Base-by-base conservation (phyloP, 768 basidiomycete species). In the Suillus weaverae region DNA sequence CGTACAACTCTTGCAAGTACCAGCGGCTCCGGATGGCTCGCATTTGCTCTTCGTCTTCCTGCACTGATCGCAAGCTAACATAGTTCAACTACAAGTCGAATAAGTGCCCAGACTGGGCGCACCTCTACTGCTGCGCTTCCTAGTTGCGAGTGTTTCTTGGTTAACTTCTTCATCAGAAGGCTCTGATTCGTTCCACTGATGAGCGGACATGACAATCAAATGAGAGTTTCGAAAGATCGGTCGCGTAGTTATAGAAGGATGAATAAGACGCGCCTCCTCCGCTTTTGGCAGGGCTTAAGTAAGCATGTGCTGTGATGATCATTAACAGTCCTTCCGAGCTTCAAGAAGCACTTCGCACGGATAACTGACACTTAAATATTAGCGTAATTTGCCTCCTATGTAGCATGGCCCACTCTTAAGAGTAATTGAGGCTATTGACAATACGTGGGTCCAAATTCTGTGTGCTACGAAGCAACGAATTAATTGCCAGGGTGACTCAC, bases 11-110 rank as follows among this genome's bases (percentile, higher is more conserved):
- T 85, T 90, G 77, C 86, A 92, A 26, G 79, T 77, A 20, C 79
- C 79, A 22, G 84, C 83, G 6, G 80, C 80, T 4, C 60, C 68
- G 39, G 77, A 79, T 55, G 86, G 84, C 71, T 93, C 91, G 72
- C 93, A 94, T 74, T 94, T 93, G 80, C 89, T 90, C 78, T 94
- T 95, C 8, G 90, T 90, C 79, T 92, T 94, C 57, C 92, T 83
- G 70, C 92, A 95, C 69, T 93, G 89, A 79, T 94, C 92, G 70
- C 92, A 95, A 38, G 92, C 92, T 92, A 69, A 67, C 38, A 64
- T 38, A 35, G 36, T 50, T 62, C 39, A 69, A 44, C 5, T 20
- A 20, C 30, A 33, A 53, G 38, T 32, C 5, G 14, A 50, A 33
- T 3, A 22, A 38, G 39, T 41, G 51, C 38, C 14, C 64, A 30